Evolutionary conservation across 768 basidiomycete genomes (phyloP), one percentile per base, ranked within the genome.

Genomic region (Phylloporus sp.): DNA sequence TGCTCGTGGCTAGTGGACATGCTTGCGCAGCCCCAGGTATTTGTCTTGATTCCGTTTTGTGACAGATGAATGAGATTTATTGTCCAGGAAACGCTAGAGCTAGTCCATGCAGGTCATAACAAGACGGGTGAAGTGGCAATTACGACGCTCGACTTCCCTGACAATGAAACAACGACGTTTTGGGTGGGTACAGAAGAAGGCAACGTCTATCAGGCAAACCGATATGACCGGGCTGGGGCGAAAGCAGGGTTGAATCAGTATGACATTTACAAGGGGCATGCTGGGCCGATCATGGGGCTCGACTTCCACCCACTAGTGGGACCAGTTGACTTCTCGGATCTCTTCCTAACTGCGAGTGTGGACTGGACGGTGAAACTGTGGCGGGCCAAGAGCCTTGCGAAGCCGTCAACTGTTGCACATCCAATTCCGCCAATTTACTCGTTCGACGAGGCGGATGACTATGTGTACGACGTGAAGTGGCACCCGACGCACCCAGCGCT

Each of bases 351-450:
- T 15, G 80, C 86, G 57, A 91, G 90, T 11, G 94, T 91, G 31
- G 97, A 99, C 68, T 99, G 97, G 97, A 98, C 95, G 10, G 89
- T 97, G 62, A 97, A 98, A 70, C 74, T 99, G 2, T 99, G 97
- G 97, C 78, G 93, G 36, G 80, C 91, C 8, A 91, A 85, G 70
- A 82, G 81, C 11, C 72, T 86, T 34, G 76, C 86, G 38, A 91
- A 91, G 69, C 81, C 88, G 8, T 85, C 86, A 7, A 84, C 85
- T 32, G 63, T 73, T 1, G 73, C 74, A 16, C 67, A 67, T 9
- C 67, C 70, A 16, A 76, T 95, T n/a, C 40, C 80, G 0, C 91
- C 95, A 3, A 59, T 98, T 22, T 88, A 95, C 66, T 93, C 91
- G 35, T 98, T 99, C 62, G 95, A 99, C 58, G 95, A 97, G 69